phyloP scores from a whole-genome alignment of 129 eudicot genomes.

The Sambucus nigra region DNA sequence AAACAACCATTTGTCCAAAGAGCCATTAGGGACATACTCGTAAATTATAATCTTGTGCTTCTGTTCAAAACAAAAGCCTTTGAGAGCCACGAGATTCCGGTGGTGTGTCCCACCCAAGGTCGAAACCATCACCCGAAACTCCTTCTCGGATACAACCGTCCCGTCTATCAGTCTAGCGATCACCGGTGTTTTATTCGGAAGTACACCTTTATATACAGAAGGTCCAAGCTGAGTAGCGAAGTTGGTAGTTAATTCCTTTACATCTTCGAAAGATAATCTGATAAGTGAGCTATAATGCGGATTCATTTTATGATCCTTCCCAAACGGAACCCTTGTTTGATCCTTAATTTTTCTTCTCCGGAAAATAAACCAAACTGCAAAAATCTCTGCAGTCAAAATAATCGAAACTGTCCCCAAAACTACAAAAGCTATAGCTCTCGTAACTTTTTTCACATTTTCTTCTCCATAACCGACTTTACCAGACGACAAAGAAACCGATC shows the following conservation, averaged over 20 bases:
- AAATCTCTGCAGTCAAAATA: slow-evolving; percentile 30
- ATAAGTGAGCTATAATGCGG: slow-evolving; percentile 35
- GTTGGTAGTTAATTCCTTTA: slow-evolving; percentile 50
- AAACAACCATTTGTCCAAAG: slow-evolving; percentile 51
- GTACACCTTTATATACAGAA: slow-evolving; percentile 52
- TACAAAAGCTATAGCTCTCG: slow-evolving; percentile 39
- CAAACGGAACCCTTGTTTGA: slow-evolving; percentile 24
- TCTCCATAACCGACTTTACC: slow-evolving; percentile 17
- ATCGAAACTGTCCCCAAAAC: slow-evolving; percentile 35
- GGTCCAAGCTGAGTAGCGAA: slow-evolving; percentile 46
- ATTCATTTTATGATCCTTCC: slow-evolving; percentile 42
- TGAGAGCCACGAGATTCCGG: slow-evolving; percentile 44
- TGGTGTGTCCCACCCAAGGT: slow-evolving; percentile 69
- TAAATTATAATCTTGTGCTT: slow-evolving; percentile 42
- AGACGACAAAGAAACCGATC: no score
- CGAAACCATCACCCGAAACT: slow-evolving; percentile 42
- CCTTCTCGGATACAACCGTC: slow-evolving; percentile 49
- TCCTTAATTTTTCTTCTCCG: slow-evolving; percentile 27
- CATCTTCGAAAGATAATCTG: slow-evolving; percentile 53
- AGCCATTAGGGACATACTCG: slow-evolving; percentile 48
- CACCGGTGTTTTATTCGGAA: slow-evolving; percentile 30
- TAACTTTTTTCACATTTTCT: slow-evolving; percentile 21
- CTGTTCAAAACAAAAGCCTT: slow-evolving; percentile 60
- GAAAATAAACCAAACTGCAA: slow-evolving; percentile 31
- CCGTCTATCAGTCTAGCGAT: slow-evolving; percentile 43